phyloP scores from a whole-genome alignment of 2,329 filamentous ascomycete genomes.

The Fusarium sp. region DNA sequence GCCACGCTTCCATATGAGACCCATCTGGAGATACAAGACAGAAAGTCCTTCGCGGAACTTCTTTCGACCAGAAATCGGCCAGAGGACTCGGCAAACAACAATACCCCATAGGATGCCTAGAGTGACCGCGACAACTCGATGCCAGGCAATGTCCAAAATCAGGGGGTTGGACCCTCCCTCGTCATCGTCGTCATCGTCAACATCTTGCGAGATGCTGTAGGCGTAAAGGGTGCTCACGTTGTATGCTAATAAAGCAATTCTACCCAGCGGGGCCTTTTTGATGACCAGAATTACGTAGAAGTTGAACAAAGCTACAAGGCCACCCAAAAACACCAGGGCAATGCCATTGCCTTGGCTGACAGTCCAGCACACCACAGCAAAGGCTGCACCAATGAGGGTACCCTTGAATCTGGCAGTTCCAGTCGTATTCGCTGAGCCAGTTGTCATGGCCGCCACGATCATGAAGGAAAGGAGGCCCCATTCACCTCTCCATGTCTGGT shows the following conservation, averaged over 20 bases:
- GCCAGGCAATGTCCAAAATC: constrained; percentile 86
- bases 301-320: constrained; percentile 80
- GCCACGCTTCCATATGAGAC: constrained; percentile 94
- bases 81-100: constrained; percentile 86
- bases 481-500: constrained; percentile 90
- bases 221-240: constrained; percentile 95
- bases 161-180: constrained; percentile 85
- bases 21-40: constrained; percentile 93
- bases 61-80: constrained; percentile 88
- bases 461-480: constrained; percentile 98
- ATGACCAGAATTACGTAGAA: constrained; percentile 89
- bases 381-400: constrained; percentile 80
- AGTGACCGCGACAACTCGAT: constrained; percentile 86
- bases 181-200: constrained; percentile 84
- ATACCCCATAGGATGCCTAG: constrained; percentile 92
- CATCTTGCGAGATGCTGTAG: constrained; percentile 83
- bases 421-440: constrained; percentile 93
- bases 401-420: constrained; percentile 86
- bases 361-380: constrained; percentile 81
- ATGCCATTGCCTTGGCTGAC: constrained; percentile 76
- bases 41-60: constrained; percentile 91
- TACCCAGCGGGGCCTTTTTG: constrained; percentile 86
- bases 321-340: constrained; percentile 81
- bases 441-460: constrained; percentile 98
- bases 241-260: constrained; percentile 94